Percentiles rank a stretch among this genome's conserved stretches.
Evolutionary conservation across 305 asterid genomes (phyloP).

Genomic region (Rubia tinctorum): DNA sequence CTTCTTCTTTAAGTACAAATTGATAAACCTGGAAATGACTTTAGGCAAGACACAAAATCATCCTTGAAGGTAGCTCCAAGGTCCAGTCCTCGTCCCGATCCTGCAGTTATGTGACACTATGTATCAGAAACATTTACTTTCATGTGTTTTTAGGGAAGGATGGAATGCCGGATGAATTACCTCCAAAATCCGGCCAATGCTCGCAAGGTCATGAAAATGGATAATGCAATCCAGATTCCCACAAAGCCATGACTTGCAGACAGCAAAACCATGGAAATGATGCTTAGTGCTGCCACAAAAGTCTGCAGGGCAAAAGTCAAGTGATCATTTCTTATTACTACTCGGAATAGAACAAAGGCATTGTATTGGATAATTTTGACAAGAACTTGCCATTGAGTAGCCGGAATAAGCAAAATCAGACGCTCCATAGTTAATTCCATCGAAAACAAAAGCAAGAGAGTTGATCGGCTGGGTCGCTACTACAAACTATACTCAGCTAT

Average conservation of each 20-base stretch:
- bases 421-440: constrained; percentile 94
- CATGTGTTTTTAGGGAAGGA: not conserved
- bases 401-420: constrained; percentile 61
- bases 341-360: not conserved
- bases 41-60: not conserved
- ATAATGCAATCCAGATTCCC: constrained; percentile 44
- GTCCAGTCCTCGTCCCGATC: constrained; percentile 28
- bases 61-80: constrained; percentile 22
- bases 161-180: constrained; percentile 16
- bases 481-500: constrained; percentile 59
- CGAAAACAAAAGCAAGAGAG: constrained; percentile 85
- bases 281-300: constrained; percentile 29
- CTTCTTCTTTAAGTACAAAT: no score
- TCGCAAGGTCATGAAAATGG: constrained; percentile 45
- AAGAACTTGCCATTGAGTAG: constrained; percentile 40
- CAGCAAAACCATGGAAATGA: constrained; percentile 28
- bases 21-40: not conserved
- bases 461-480: constrained; percentile 93
- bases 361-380: not conserved
- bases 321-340: not conserved
- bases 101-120: constrained; percentile 8
- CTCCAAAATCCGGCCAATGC: constrained; percentile 43
- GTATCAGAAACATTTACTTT: not conserved
- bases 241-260: constrained; percentile 39
- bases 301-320: constrained; percentile 21